Evolutionary conservation across 495 filamentous ascomycete genomes (phyloP).

Genomic region (Neurospora sp.): DNA sequence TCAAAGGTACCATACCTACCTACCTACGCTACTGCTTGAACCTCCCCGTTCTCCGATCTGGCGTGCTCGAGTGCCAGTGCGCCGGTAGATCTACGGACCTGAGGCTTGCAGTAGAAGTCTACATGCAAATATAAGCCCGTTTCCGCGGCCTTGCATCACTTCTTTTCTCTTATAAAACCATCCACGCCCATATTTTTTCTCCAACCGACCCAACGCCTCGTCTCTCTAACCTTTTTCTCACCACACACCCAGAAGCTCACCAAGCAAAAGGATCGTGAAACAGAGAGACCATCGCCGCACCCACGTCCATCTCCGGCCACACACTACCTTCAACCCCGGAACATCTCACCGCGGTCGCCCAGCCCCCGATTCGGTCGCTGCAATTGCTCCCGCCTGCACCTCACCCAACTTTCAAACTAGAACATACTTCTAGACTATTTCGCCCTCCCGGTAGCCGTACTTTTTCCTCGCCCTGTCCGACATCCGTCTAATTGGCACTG

Average conservation of each 20-base stretch:
- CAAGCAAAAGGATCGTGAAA: neutral
- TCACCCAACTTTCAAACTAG: neutral
- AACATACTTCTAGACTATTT: neutral
- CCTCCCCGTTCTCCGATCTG: neutral
- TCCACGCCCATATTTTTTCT: neutral
- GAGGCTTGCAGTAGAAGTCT: neutral
- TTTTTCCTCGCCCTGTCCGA: neutral
- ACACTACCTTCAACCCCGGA: neutral
- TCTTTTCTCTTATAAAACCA: neutral
- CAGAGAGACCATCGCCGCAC: neutral
- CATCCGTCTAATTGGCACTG: neutral
- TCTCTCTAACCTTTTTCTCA: neutral
- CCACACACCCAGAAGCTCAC: neutral
- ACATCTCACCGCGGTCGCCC: slow-evolving; percentile 2
- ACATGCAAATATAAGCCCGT: neutral
- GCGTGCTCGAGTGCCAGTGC: neutral
- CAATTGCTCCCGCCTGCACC: neutral
- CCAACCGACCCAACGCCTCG: neutral
- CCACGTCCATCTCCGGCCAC: neutral
- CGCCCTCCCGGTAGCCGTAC: neutral
- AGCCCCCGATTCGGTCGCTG: slow-evolving; percentile 4
- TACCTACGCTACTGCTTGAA: neutral
- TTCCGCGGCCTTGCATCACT: neutral
- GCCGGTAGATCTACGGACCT: neutral
- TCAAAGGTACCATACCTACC: neutral